Base-by-base conservation (phyloP, 345 rosid species). In the Geranium rotundifolium region DNA sequence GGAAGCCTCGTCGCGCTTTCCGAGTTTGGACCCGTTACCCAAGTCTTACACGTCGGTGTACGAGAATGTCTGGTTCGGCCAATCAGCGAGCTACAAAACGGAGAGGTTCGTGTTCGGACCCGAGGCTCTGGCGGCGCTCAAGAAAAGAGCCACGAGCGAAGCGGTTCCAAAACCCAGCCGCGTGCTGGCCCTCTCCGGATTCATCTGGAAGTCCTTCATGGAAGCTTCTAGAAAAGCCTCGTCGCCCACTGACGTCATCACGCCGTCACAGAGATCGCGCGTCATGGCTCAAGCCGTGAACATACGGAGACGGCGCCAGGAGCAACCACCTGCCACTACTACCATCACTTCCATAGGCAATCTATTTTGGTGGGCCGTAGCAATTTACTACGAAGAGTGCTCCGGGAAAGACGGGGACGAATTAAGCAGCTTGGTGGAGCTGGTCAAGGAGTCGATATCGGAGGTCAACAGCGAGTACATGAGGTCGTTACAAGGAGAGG, bases 21-120 rank as follows among this genome's bases (percentile, higher is more conserved):
- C 59, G 1, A 3, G 65, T 15, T 10, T 50, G 5, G 50, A 68
- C 29, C 56, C 56, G 5, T n/a, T 72, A 30, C 76, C 72, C 4
- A 15, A 19, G 12, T 16, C 4, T 10, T 60, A 54, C 49, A 37
- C 1, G 4, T 39, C 49, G 1, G 13, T 13, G 16, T 19, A 20
- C 34, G 61, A 63, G 19, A 20, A 14, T 2, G 30, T 60, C 1
- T 66, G 65, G 68, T 74, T 74, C 34, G 57, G 13, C 14, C 66
- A 57, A 41, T 46, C 13, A 7, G 46, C 61, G 13, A 70, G 54
- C 30, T 56, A 14, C 7, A 20, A 3, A 17, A 46, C 56, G 1
- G 56, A 65, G 65, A 58, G 74, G 49, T 63, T 74, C 23, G 73
- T 56, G 54, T 69, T 69, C 46, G 18, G 58, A 17, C 61, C 37